Conservation (phyloP, 257 asterid species). For the Handroanthus guayacan region DNA sequence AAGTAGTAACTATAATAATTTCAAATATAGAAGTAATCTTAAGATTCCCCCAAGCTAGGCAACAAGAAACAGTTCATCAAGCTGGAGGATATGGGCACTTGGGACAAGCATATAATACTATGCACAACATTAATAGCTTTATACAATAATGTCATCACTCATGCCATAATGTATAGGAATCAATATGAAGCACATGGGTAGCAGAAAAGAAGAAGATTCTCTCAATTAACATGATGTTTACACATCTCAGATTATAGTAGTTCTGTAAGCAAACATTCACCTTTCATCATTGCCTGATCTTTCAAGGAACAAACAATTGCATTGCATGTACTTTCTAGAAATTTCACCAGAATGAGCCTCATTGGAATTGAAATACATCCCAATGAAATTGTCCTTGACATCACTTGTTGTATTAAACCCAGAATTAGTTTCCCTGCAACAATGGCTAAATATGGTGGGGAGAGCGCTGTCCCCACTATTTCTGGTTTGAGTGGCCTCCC, state of each 20-base stretch:
- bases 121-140: not conserved
- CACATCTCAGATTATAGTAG: not conserved
- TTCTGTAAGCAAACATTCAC: conserved; percentile 41
- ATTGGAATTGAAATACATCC: conserved; percentile 45
- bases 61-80: not conserved
- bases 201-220: not conserved
- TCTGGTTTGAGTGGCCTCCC: conserved; percentile 30
- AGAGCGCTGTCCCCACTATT: conserved; percentile 24
- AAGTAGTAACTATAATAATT: not conserved
- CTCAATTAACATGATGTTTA: conserved; percentile 9
- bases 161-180: conserved; percentile 1
- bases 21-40: conserved; percentile 3
- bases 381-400: conserved; percentile 40
- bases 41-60: not conserved
- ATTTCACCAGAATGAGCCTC: conserved; percentile 53
- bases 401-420: conserved; percentile 33
- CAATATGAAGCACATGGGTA: not conserved
- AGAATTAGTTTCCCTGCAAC: conserved; percentile 33
- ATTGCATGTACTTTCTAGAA: conserved; percentile 41
- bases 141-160: conserved; percentile 12
- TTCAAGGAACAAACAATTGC: conserved; percentile 54
- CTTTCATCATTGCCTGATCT: conserved; percentile 54
- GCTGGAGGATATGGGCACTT: conserved; percentile 8
- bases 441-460: conserved; percentile 1
- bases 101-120: conserved; percentile 3